A percentile compares a stretch with the other conserved stretches of the same genome.
These are phyloP conservation scores for Beauveria scarabaeidicola DNA, from an alignment of 2,329 filamentous ascomycete species.

Conservation along the genomic window DNA sequence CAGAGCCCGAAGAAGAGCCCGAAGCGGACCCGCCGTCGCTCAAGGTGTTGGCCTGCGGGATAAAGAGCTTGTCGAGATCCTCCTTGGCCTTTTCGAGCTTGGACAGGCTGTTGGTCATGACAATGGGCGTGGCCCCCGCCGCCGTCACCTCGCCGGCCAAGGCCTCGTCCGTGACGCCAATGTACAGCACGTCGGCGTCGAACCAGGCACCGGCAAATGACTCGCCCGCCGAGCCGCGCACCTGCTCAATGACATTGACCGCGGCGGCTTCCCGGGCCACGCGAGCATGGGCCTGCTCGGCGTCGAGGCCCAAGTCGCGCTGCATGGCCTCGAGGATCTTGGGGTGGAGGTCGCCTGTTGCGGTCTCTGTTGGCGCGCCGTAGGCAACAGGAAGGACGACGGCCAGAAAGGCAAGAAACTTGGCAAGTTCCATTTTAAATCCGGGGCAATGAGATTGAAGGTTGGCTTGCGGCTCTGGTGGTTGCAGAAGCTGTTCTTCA, in stretches of 20 bases:
- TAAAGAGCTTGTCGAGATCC: slow-evolving; percentile 33
- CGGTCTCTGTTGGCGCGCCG: slow-evolving; percentile 28
- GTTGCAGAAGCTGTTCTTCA: no score
- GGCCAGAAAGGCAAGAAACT: slow-evolving; percentile 29
- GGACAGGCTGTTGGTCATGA: slow-evolving; percentile 27
- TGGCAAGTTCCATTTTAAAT: slow-evolving; percentile 28
- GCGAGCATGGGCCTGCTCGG: slow-evolving; percentile 28
- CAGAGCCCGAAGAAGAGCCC: neutral
- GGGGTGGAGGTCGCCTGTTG: slow-evolving; percentile 27
- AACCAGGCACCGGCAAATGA: slow-evolving; percentile 32
- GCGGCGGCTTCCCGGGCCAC: slow-evolving; percentile 24
- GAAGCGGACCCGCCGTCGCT: slow-evolving; percentile 16
- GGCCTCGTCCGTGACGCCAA: slow-evolving; percentile 29
- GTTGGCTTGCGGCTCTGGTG: neutral
- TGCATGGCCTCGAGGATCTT: slow-evolving; percentile 34
- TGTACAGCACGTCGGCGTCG: slow-evolving; percentile 26
- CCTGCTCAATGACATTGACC: slow-evolving; percentile 27
- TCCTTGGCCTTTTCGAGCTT: slow-evolving; percentile 33
- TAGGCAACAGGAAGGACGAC: slow-evolving; percentile 31
- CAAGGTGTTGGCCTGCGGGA: slow-evolving; percentile 19
- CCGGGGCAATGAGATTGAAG: no score
- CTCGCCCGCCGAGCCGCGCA: slow-evolving; percentile 23
- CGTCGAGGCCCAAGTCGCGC: slow-evolving; percentile 32
- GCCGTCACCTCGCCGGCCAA: slow-evolving; percentile 26
- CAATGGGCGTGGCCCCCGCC: slow-evolving; percentile 26